Percentiles rank a stretch among this genome's conserved stretches.
phyloP scores from a whole-genome alignment of 2,329 filamentous ascomycete species.

The Pestalotiopsis sp. region DNA sequence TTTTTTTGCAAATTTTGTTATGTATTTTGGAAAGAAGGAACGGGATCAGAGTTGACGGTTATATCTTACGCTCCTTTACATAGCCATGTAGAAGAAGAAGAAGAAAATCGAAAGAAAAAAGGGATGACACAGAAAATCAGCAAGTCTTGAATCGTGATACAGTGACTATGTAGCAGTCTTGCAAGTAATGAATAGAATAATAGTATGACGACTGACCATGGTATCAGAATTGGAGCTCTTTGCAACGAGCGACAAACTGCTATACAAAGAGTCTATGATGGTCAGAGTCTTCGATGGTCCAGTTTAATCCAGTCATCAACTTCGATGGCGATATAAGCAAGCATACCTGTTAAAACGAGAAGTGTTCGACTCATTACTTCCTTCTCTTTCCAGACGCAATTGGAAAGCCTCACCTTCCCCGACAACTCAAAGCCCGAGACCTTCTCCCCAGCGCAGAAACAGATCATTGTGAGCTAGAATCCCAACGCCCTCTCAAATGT shows the following conservation, averaged over 20 bases:
- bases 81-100: not conserved
- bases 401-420: constrained; percentile 21
- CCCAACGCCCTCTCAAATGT: constrained; percentile 21
- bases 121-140: not conserved
- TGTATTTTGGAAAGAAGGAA: not conserved
- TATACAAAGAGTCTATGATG: too few species aligned
- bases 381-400: constrained; percentile 16
- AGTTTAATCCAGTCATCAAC: constrained; percentile 24
- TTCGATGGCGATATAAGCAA: constrained; percentile 23
- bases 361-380: not conserved
- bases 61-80: not conserved
- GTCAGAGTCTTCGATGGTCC: constrained; percentile 1
- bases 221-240: too few species aligned
- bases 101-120: not conserved
- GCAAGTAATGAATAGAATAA: too few species aligned
- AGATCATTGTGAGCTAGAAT: constrained; percentile 24
- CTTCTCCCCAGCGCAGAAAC: constrained; percentile 22
- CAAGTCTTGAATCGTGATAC: too few species aligned
- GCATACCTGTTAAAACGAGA: not conserved
- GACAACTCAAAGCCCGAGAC: constrained; percentile 25
- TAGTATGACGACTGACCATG: too few species aligned
- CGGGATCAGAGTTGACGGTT: not conserved
- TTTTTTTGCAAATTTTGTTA: not conserved
- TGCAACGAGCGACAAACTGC: too few species aligned
- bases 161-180: too few species aligned